phyloP scores from a whole-genome alignment of 2,329 filamentous ascomycete genomes.

The Aaosphaeria arxii region DNA sequence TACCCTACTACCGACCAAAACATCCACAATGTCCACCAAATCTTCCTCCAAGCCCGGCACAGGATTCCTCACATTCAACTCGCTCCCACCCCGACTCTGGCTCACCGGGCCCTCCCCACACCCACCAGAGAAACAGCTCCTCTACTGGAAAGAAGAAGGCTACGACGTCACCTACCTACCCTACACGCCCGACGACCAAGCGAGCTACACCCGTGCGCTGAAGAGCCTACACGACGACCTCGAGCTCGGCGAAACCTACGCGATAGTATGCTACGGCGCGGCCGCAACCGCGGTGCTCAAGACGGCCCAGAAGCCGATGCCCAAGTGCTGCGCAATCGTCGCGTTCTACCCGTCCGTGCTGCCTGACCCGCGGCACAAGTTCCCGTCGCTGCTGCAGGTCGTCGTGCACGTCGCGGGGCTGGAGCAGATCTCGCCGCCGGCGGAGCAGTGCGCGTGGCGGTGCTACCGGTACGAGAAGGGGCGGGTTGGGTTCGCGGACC shows the following conservation, averaged over 20 bases:
- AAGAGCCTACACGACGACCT: constrained; percentile 38
- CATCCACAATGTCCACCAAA: not conserved
- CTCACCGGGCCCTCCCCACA: constrained; percentile 38
- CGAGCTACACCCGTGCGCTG: constrained; percentile 30
- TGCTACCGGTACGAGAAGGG: constrained; percentile 39
- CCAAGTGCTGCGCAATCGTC: constrained; percentile 39
- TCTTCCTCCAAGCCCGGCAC: constrained; percentile 4
- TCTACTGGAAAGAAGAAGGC: constrained; percentile 42
- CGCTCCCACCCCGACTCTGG: constrained; percentile 34
- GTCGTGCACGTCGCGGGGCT: constrained; percentile 40
- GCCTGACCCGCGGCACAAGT: constrained; percentile 35
- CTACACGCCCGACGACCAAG: constrained; percentile 19
- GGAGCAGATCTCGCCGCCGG: constrained; percentile 27
- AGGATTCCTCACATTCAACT: constrained; percentile 38
- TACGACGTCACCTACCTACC: constrained; percentile 42
- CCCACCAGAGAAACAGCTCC: constrained; percentile 36
- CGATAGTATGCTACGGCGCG: constrained; percentile 38
- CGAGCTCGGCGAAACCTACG: constrained; percentile 36
- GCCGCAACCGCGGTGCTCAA: constrained; percentile 42
- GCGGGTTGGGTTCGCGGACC: constrained; percentile 42
- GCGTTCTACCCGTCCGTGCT: constrained; percentile 43
- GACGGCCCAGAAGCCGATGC: constrained; percentile 39
- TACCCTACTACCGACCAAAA: too few relatives aligned
- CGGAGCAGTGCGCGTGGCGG: constrained; percentile 36
- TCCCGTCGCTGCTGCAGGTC: constrained; percentile 36